These are phyloP conservation scores for Cucumis hystrix DNA, from an alignment of 306 rosid genomes.

Conservation along the genomic window DNA sequence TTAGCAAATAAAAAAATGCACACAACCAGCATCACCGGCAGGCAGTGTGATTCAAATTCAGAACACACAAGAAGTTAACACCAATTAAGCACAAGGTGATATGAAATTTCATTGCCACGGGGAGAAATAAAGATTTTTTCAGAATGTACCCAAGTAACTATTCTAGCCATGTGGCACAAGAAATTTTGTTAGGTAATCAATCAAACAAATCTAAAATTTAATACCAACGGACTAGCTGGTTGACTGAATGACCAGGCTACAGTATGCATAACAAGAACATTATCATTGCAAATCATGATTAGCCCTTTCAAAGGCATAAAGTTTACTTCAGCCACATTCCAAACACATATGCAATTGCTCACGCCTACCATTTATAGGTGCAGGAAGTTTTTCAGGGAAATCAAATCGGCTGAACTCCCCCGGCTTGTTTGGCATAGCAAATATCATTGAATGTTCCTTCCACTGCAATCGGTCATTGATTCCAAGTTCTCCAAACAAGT, in stretches of 20 bases:
- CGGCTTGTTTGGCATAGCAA: constrained; percentile 94
- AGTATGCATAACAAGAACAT: neutral
- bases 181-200: neutral
- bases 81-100: neutral
- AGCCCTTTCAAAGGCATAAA: neutral
- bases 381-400: constrained; percentile 67
- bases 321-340: neutral
- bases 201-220: neutral
- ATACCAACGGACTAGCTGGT: neutral
- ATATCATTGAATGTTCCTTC: constrained; percentile 98
- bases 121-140: neutral
- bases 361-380: constrained; percentile 81
- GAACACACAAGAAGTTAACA: neutral
- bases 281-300: neutral
- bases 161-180: neutral
- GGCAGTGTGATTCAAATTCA: neutral
- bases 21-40: neutral
- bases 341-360: neutral
- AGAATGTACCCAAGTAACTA: neutral
- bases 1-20: neutral
- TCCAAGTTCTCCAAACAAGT: constrained; percentile 89
- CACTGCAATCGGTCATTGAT: constrained; percentile 91
- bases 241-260: neutral
- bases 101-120: neutral
- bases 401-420: constrained; percentile 97